A percentile compares a stretch with the other conserved stretches of the same genome.
phyloP scores from a whole-genome alignment of 1,139 yeast genomes.

The Pneumocystis canis region DNA sequence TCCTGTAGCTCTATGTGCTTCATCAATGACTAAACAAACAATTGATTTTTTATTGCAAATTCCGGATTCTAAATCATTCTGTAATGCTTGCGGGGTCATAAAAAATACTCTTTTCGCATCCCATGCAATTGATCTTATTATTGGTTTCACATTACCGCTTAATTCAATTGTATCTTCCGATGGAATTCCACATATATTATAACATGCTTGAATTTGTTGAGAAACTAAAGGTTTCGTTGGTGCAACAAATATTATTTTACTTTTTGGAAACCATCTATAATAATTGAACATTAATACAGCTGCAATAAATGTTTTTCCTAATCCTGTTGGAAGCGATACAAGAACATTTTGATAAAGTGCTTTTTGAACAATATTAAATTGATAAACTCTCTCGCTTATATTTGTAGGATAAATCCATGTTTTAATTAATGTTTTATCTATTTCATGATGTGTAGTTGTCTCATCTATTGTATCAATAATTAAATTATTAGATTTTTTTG shows the following conservation, averaged over 20 bases:
- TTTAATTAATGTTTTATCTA: conserved; percentile 12
- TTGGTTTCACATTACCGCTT: conserved; percentile 41
- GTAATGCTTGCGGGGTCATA: conserved; percentile 93
- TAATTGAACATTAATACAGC: conserved; percentile 85
- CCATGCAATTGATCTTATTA: conserved; percentile 61
- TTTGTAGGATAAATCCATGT: conserved; percentile 75
- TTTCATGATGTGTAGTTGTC: conserved; percentile 10
- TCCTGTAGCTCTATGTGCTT: conserved; percentile 89
- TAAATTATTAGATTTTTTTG: background rate
- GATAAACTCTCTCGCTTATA: conserved; percentile 72
- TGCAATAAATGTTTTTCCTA: conserved; percentile 94
- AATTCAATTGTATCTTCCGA: conserved; percentile 63
- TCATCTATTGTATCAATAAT: background rate
- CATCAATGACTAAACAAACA: conserved; percentile 73
- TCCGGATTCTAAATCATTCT: conserved; percentile 70
- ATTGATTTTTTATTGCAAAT: conserved; percentile 59
- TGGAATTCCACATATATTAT: conserved; percentile 75
- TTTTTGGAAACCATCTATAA: conserved; percentile 61
- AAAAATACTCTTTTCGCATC: conserved; percentile 62
- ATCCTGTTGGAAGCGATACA: conserved; percentile 91
- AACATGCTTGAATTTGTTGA: conserved; percentile 88
- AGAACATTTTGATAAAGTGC: conserved; percentile 62
- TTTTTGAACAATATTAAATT: conserved; percentile 57
- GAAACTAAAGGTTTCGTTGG: conserved; percentile 97
- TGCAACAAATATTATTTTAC: conserved; percentile 84